Evolutionary conservation across 163 green algal species (phyloP), one percentile per base, ranked within the genome.

Genomic region (Scenedesmus sp.): DNA sequence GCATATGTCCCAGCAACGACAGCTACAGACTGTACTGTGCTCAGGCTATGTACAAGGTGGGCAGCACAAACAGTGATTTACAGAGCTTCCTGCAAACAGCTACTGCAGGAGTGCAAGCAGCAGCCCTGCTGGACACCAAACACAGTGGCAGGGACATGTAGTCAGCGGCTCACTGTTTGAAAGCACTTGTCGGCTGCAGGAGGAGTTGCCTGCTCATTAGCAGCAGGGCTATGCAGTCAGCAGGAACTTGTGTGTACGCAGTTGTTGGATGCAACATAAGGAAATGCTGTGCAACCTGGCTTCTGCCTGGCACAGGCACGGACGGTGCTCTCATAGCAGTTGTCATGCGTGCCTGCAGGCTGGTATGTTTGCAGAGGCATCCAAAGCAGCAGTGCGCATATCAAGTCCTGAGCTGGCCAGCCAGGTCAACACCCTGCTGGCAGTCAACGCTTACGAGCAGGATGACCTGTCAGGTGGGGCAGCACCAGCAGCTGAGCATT

Each of bases 21-120:
- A 95, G 97, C 8, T 99, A 98, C 92, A 96, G 93, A 57, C 85
- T 98, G 2, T 96, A 98, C 93, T 96, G 97, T 92, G 96, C 96
- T 12, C 96, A 98, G 88, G 94, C 92, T 13, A 90, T 98, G 18
- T 98, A 96, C 94, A 98, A 98, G 95, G 96, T 96, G 79, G 16
- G 94, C 52, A 60, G 15, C 16, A 23, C 0, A 13, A 56, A 8
- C 7, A 5, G 18, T 67, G 57, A 46, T 77, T 23, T 26, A 9
- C n/a, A 77, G 56, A 4, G 8, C 15, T 4, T 23, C 55, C 34
- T 77, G 26, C 56, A 77, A 62, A 54, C 15, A 20, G 59, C 20
- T 3, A 59, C 56, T 56, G 2, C 76, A 85, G 2, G 2, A 34
- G 1, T 62, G 87, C 54, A 86, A 8, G 46, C 54, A 64, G 87